These are phyloP conservation scores for Mikania micrantha DNA, from an alignment of 129 eudicot genomes.

Conservation along the genomic window DNA sequence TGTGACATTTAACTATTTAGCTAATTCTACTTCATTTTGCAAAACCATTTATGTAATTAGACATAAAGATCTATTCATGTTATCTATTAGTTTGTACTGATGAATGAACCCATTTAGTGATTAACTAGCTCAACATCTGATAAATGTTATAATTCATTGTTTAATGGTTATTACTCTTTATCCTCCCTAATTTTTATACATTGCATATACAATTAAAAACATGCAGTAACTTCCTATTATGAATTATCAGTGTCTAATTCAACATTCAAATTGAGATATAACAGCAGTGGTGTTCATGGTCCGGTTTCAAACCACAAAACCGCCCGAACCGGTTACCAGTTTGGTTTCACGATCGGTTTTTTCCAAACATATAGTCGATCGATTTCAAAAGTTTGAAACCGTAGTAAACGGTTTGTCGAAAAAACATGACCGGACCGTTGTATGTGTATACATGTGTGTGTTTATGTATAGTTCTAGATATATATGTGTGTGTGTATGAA, in stretches of 20 bases:
- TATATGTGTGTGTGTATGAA: no score
- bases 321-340: no score
- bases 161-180: not conserved
- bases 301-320: no score
- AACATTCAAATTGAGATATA: conserved; percentile 7
- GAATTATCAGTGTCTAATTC: not conserved
- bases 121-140: not conserved
- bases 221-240: not conserved
- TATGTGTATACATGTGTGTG: no score
- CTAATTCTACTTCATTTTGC: not conserved
- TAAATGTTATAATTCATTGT: not conserved
- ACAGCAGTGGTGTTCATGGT: no score
- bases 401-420: no score
- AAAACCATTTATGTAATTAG: not conserved
- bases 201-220: not conserved
- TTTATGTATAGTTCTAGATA: no score
- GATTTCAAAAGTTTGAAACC: no score
- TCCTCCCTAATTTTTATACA: no score
- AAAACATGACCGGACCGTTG: no score
- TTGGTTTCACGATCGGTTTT: no score
- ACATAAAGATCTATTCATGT: not conserved
- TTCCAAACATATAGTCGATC: no score
- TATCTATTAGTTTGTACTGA: not conserved
- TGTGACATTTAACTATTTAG: not conserved
- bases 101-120: not conserved